Evolutionary conservation across 306 rosid species (phyloP).

Genomic region (Vigna nakashimae): DNA sequence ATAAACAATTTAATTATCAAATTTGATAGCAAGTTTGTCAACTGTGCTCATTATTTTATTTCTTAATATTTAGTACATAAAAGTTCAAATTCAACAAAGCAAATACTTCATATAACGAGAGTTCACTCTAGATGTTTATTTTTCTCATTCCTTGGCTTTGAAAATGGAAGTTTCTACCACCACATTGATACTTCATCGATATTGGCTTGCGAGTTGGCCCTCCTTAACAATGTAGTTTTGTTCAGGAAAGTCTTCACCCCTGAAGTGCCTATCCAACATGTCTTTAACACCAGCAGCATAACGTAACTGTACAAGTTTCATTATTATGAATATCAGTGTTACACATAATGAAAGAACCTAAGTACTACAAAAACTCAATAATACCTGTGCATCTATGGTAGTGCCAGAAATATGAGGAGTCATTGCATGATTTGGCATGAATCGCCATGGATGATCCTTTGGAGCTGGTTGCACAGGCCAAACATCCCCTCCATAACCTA

Average conservation of each 20-base stretch:
- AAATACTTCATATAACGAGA: no score
- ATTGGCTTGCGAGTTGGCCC: conserved; percentile 89
- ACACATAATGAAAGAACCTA: not conserved
- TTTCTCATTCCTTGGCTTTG: no score
- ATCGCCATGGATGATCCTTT: conserved; percentile 99
- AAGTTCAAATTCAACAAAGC: no score
- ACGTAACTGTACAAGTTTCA: conserved; percentile 66
- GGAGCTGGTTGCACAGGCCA: conserved; percentile 99
- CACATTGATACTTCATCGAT: conserved; percentile 71
- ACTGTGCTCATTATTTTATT: no score
- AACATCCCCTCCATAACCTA: conserved; percentile 97
- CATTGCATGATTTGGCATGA: conserved; percentile 99
- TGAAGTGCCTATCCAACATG: conserved; percentile 90
- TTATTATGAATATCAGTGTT: not conserved
- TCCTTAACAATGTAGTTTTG: conserved; percentile 95
- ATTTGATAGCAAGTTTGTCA: no score
- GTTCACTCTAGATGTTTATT: no score
- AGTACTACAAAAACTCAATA: not conserved
- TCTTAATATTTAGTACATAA: no score
- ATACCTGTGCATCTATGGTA: conserved; percentile 98
- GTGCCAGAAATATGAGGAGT: conserved; percentile 97
- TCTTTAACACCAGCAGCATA: conserved; percentile 95
- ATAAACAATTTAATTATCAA: no score
- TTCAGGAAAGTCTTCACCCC: conserved; percentile 87
- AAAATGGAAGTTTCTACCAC: no score